These are phyloP conservation scores for Hypoxylon rubiginosum DNA, from an alignment of 2,329 filamentous ascomycete species.

Conservation along the genomic window DNA sequence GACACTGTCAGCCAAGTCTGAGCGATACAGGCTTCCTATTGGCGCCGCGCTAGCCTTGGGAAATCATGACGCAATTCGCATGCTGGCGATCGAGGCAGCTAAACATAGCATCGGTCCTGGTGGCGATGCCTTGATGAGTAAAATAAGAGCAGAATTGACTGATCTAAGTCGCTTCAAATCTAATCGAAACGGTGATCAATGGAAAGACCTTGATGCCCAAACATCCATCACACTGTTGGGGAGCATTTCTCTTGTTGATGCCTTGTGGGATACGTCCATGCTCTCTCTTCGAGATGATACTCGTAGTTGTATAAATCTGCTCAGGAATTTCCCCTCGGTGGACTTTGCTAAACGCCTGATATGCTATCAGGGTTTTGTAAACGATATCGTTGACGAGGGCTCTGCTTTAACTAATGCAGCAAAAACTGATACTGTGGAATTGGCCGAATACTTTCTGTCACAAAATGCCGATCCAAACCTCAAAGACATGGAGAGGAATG, in stretches of 20 bases:
- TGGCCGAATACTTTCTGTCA: not conserved
- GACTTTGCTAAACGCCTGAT: too few relatives aligned
- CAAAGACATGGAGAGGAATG: not conserved
- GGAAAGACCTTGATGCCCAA: not conserved
- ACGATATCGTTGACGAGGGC: too few relatives aligned
- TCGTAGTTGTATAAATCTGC: too few relatives aligned
- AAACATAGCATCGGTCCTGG: not conserved
- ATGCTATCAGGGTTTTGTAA: too few relatives aligned
- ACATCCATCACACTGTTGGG: not conserved
- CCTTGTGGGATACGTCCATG: not conserved
- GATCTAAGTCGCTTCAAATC: not conserved
- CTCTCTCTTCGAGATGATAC: not conserved
- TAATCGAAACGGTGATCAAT: not conserved
- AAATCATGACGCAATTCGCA: slow-evolving; percentile 16
- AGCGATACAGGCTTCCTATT: slow-evolving; percentile 20
- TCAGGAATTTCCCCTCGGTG: too few relatives aligned
- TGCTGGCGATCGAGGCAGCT: slow-evolving; percentile 6
- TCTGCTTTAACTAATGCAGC: not conserved
- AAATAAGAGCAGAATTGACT: not conserved
- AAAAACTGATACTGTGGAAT: not conserved
- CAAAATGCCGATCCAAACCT: not conserved
- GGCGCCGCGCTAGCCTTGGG: slow-evolving; percentile 26
- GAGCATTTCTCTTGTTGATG: not conserved
- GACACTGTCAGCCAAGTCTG: not conserved
- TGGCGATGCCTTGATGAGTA: not conserved